A percentile compares a stretch with the other conserved stretches of the same genome.
These are phyloP conservation scores for Sporisorium scitamineum DNA, from an alignment of 1,284 basidiomycete species.

Conservation along the genomic window DNA sequence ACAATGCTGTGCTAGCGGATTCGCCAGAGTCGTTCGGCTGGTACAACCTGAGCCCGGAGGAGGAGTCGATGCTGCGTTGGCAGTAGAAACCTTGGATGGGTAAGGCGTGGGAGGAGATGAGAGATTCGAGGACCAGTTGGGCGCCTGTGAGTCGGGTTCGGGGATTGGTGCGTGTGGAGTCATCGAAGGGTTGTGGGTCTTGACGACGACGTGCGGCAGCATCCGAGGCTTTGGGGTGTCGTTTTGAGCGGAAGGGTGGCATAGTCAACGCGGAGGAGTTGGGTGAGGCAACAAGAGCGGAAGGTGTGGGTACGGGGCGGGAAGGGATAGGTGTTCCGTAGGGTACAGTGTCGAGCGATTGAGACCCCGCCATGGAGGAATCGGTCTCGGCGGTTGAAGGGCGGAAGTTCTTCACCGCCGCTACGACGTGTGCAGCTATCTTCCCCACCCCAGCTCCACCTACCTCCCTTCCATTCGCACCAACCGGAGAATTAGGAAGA, in stretches of 20 bases:
- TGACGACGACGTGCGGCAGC: too few relatives aligned
- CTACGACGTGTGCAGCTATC: neutral
- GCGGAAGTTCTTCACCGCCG: neutral
- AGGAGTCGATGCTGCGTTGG: neutral
- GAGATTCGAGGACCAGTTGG: constrained; percentile 38
- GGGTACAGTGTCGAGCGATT: too few relatives aligned
- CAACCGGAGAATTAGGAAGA: neutral
- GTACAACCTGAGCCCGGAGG: neutral
- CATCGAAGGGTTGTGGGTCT: too few relatives aligned
- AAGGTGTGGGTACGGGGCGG: too few relatives aligned
- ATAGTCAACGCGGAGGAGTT: neutral
- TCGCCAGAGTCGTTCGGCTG: neutral
- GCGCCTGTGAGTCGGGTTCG: neutral
- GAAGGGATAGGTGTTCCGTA: neutral
- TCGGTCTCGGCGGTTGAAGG: neutral
- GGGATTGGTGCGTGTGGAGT: neutral
- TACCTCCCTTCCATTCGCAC: neutral
- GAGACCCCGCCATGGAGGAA: too few relatives aligned
- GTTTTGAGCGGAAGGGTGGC: neutral
- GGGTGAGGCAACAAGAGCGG: too few relatives aligned
- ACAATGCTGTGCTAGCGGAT: neutral
- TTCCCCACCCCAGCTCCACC: neutral
- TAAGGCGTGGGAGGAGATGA: constrained; percentile 36
- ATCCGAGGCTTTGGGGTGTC: neutral
- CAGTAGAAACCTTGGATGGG: constrained; percentile 49